Percentiles rank a stretch among this genome's conserved stretches.
phyloP scores from a whole-genome alignment of 495 filamentous ascomycete species.

The Penicillium steckii region DNA sequence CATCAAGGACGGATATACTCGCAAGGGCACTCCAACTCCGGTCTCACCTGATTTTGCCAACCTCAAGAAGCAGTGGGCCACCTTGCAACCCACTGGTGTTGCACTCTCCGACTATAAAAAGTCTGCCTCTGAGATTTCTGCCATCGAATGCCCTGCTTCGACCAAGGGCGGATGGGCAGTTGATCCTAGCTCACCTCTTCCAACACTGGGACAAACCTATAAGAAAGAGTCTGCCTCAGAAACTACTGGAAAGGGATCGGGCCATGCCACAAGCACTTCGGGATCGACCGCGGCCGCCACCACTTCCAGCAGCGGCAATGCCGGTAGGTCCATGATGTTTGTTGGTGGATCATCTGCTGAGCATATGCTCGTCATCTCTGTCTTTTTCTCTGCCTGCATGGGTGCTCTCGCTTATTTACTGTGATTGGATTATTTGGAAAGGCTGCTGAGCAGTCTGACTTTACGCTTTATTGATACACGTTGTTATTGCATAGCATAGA shows the following conservation, averaged over 20 bases:
- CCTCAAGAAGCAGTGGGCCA: slow-evolving; percentile 74
- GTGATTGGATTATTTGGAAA: slow-evolving; percentile 1
- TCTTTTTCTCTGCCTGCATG: slow-evolving; percentile 21
- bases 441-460: neutral
- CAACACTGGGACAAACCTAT: slow-evolving; percentile 58
- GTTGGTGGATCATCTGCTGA: slow-evolving; percentile 18
- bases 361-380: slow-evolving; percentile 20
- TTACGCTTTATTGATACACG: neutral
- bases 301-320: slow-evolving; percentile 15
- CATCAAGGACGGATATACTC: slow-evolving; percentile 63
- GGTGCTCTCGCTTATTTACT: slow-evolving; percentile 26
- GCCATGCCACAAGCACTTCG: neutral
- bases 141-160: slow-evolving; percentile 66
- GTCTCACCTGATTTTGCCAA: slow-evolving; percentile 76
- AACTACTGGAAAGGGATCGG: neutral
- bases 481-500: neutral
- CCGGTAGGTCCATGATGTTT: slow-evolving; percentile 14
- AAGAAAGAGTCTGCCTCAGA: slow-evolving; percentile 10
- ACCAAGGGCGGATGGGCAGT: slow-evolving; percentile 72
- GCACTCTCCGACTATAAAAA: slow-evolving; percentile 62
- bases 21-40: slow-evolving; percentile 72
- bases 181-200: slow-evolving; percentile 63
- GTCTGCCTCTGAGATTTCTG: slow-evolving; percentile 49
- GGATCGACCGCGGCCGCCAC: slow-evolving; percentile 10
- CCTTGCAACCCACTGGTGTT: slow-evolving; percentile 65